phyloP scores from a whole-genome alignment of 345 rosid genomes.

The Excoecaria agallocha region DNA sequence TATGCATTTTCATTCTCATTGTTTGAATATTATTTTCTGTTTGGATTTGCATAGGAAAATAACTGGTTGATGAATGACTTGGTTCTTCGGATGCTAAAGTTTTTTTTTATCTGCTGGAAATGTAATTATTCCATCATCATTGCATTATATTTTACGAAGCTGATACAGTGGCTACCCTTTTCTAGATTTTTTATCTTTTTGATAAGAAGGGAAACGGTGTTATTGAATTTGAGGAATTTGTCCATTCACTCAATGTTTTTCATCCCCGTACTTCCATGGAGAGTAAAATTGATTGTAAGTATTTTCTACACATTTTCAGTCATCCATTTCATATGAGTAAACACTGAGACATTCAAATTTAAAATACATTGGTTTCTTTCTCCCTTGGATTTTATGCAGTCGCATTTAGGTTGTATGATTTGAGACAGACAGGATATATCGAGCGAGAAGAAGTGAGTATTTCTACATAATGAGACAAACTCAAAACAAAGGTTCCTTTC shows the following conservation, averaged over 20 bases:
- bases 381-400: conserved; percentile 29
- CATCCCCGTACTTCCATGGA: conserved; percentile 37
- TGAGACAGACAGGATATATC: conserved; percentile 37
- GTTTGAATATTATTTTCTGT: no score
- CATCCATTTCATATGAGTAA: not conserved
- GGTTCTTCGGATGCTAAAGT: not conserved
- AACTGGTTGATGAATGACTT: no score
- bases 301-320: not conserved
- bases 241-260: conserved; percentile 28
- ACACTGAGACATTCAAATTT: not conserved
- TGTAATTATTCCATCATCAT: no score
- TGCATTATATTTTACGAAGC: not conserved
- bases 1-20: no score
- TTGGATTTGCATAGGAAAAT: no score
- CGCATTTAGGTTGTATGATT: conserved; percentile 42
- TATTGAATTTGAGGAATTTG: conserved; percentile 41
- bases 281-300: conserved; percentile 39
- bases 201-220: conserved; percentile 39
- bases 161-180: not conserved
- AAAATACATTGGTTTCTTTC: conserved; percentile 3
- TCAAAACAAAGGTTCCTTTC: not conserved
- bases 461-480: not conserved
- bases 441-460: conserved; percentile 42
- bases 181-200: conserved; percentile 38
- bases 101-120: not conserved